Conservation (phyloP, 805 yeast species). For the Schizosaccharomyces japonicus region DNA sequence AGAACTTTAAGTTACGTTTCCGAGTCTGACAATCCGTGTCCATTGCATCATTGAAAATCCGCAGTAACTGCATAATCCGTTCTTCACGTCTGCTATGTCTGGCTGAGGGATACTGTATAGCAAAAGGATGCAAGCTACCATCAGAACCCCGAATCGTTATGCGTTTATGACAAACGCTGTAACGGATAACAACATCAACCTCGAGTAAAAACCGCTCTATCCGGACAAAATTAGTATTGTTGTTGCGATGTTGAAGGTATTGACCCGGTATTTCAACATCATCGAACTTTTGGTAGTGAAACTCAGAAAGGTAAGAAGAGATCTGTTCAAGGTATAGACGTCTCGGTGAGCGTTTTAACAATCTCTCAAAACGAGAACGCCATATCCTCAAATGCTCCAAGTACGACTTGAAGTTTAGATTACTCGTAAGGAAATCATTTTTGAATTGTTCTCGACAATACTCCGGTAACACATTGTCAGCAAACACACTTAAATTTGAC, state of each 20-base stretch:
- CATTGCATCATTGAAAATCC: constrained; percentile 63
- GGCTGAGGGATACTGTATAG: constrained; percentile 93
- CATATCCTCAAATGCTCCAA: constrained; percentile 64
- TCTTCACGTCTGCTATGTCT: constrained; percentile 94
- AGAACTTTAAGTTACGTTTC: constrained; percentile 59
- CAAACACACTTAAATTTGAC: constrained; percentile 64
- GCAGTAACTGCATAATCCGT: constrained; percentile 70
- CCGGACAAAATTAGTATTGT: constrained; percentile 67
- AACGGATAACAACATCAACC: constrained; percentile 68
- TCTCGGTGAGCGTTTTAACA: constrained; percentile 78
- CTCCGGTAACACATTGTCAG: constrained; percentile 76
- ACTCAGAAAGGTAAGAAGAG: constrained; percentile 39
- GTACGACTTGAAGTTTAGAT: constrained; percentile 74
- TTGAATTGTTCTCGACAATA: constrained; percentile 73
- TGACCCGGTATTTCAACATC: constrained; percentile 97
- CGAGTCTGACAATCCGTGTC: constrained; percentile 68
- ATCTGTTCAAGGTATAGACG: neutral
- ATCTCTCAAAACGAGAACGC: constrained; percentile 82
- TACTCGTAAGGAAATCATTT: constrained; percentile 63
- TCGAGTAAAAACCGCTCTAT: constrained; percentile 81
- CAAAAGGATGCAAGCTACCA: constrained; percentile 75
- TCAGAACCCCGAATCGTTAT: constrained; percentile 79
- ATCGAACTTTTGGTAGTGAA: constrained; percentile 94
- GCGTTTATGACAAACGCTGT: constrained; percentile 72
- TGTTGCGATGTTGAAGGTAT: constrained; percentile 57